A percentile compares a stretch with the other conserved stretches of the same genome.
phyloP scores from a whole-genome alignment of 345 rosid species.

The Hibiscus tridactylites region DNA sequence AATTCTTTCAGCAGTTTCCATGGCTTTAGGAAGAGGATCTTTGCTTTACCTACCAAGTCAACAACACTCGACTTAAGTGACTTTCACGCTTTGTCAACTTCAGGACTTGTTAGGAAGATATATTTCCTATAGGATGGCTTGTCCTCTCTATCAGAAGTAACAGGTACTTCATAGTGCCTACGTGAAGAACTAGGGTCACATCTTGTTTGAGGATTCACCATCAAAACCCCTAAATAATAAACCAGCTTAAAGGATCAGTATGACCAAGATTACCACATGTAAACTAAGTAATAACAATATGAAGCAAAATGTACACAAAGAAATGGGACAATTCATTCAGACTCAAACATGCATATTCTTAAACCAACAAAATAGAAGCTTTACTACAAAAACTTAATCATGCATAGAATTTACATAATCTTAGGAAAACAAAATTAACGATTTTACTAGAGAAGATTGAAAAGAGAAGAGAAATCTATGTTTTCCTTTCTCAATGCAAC shows the following conservation, averaged over 20 bases:
- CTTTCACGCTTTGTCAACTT: no score
- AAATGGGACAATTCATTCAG: background rate
- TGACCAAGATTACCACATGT: background rate
- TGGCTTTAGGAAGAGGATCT: constrained; percentile 2
- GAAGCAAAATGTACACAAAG: background rate
- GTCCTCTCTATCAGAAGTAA: background rate
- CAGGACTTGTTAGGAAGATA: constrained; percentile 8
- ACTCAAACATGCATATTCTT: background rate
- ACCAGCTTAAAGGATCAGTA: background rate
- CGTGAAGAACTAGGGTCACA: background rate
- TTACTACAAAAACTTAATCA: background rate
- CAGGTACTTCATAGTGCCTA: constrained; percentile 7
- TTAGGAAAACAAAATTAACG: background rate
- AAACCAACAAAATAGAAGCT: background rate
- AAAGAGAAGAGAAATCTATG: background rate
- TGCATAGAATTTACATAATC: background rate
- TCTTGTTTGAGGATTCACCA: background rate
- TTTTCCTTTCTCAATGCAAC: background rate
- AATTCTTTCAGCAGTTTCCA: constrained; percentile 25
- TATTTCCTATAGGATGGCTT: background rate
- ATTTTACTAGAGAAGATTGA: background rate
- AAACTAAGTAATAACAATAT: background rate
- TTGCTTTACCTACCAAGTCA: no score
- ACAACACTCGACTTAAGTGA: no score
- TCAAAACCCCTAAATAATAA: background rate